Evolutionary conservation across 169 alveolate species (phyloP), one percentile per base, ranked within the genome.

Genomic region (Eimeria falciformis): DNA sequence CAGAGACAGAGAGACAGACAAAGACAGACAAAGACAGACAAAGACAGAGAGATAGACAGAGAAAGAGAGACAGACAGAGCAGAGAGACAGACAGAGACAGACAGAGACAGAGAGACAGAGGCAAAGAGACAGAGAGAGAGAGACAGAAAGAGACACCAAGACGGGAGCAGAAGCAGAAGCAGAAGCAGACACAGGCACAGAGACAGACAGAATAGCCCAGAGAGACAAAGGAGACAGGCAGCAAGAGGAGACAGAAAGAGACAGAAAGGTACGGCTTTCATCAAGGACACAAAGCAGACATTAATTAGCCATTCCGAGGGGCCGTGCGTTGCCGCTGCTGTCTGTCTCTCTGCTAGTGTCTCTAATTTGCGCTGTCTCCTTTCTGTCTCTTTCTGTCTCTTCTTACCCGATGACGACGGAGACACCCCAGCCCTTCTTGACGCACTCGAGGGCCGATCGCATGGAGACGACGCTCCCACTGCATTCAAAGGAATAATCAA

Each of bases 401-500:
- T 55, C 95, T 55, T 93, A 95, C 93, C 98, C 98, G 77, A 96
- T 92, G 65, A 96, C 82, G 78, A 95, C 94, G 58, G 95, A 71
- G 27, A 83, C 94, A 4, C 97, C 97, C 95, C 96, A 96, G 75
- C 97, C 98, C 75, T 95, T 95, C 68, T 94, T 96, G n/a, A 96
- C 83, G 46, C 95, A 45, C 79, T 95, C 97, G 46, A 97, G 91
- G 4, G 95, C 94, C 11, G 93, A 71, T 6, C 97, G 94, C 98
- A 97, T 97, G 55, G 96, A 95, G 45, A 84, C 75, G 58, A 93
- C 95, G 65, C 88, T 79, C 25, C 98, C 98, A 4, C 94, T 94
- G 93, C 98, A 97, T 50, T 97, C 98, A 75, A 95, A 94, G 40
- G 97, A 91, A 91, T 84, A 97, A 90, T 97, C 97, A 68, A 94